Percentiles rank a stretch among this genome's conserved stretches.
These are phyloP conservation scores for Ceratocystis albifundus DNA, from an alignment of 2,329 filamentous ascomycete species.

Conservation along the genomic window DNA sequence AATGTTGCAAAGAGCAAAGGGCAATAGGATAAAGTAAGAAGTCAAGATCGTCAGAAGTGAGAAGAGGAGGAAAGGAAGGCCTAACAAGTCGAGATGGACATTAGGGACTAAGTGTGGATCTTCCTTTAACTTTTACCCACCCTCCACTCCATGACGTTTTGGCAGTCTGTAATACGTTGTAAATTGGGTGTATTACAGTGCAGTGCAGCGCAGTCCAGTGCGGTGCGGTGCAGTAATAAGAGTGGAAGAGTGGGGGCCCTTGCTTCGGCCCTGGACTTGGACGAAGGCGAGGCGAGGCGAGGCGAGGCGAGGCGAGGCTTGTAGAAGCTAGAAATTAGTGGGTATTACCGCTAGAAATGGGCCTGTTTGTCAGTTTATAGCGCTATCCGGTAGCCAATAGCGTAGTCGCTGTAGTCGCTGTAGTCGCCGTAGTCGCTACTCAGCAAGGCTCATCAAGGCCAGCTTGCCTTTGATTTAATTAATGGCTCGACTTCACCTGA, in stretches of 20 bases:
- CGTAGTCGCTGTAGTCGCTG: too few relatives aligned
- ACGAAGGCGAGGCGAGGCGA: too few relatives aligned
- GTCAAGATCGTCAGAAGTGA: background rate
- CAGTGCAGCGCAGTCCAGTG: too few relatives aligned
- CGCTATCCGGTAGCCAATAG: too few relatives aligned
- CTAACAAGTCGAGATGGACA: background rate
- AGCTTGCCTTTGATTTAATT: too few relatives aligned
- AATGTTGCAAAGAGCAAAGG: background rate
- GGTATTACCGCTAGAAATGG: too few relatives aligned
- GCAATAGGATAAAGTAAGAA: background rate
- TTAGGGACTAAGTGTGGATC: background rate
- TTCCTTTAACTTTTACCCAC: background rate
- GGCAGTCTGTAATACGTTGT: constrained; percentile 4
- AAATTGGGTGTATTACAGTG: background rate
- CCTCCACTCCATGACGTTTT: constrained; percentile 7
- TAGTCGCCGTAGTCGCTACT: too few relatives aligned
- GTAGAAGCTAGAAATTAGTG: too few relatives aligned
- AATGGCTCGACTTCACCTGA: too few relatives aligned
- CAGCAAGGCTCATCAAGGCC: too few relatives aligned
- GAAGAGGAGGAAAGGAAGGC: constrained; percentile 1
- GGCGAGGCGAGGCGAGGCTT: too few relatives aligned
- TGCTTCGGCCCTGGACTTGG: background rate
- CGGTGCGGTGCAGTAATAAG: background rate
- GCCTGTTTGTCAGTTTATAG: too few relatives aligned
- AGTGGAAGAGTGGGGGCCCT: background rate